Conservation (phyloP, 805 yeast genomes). For the Candida insectalens region DNA sequence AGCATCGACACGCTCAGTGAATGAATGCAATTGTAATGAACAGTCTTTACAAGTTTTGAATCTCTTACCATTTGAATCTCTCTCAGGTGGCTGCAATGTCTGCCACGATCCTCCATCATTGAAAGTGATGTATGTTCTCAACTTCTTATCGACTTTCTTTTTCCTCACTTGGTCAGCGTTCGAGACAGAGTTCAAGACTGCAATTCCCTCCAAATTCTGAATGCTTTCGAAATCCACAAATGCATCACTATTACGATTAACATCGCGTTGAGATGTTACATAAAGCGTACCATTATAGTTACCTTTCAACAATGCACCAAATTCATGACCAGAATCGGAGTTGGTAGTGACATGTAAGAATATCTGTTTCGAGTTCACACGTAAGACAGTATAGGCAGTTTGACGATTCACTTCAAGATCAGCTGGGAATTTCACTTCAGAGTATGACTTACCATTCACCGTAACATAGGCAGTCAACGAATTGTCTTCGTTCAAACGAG, state of each 20-base stretch:
- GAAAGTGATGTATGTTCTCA: constrained; percentile 69
- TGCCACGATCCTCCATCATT: constrained; percentile 92
- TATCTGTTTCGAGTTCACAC: constrained; percentile 60
- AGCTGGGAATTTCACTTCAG: constrained; percentile 73
- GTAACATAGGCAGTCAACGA: constrained; percentile 65
- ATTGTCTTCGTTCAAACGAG: constrained; percentile 40
- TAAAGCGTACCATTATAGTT: constrained; percentile 88
- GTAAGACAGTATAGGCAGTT: constrained; percentile 72
- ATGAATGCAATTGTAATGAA: constrained; percentile 81
- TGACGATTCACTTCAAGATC: constrained; percentile 47
- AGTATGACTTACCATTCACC: constrained; percentile 66
- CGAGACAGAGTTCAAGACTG: constrained; percentile 59
- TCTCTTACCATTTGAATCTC: constrained; percentile 49
- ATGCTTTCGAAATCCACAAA: constrained; percentile 85
- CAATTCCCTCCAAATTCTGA: constrained; percentile 77
- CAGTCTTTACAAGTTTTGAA: constrained; percentile 49
- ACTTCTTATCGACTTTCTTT: constrained; percentile 31
- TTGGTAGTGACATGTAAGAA: constrained; percentile 77
- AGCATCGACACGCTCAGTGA: constrained; percentile 74
- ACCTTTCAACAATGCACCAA: constrained; percentile 76
- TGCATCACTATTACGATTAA: constrained; percentile 65
- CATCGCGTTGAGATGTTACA: constrained; percentile 55
- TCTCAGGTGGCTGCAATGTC: constrained; percentile 56
- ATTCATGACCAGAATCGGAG: constrained; percentile 39
- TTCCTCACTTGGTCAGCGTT: constrained; percentile 36